Conservation (phyloP, 768 basidiomycete genomes). For the Clitopilus passeckerianus region DNA sequence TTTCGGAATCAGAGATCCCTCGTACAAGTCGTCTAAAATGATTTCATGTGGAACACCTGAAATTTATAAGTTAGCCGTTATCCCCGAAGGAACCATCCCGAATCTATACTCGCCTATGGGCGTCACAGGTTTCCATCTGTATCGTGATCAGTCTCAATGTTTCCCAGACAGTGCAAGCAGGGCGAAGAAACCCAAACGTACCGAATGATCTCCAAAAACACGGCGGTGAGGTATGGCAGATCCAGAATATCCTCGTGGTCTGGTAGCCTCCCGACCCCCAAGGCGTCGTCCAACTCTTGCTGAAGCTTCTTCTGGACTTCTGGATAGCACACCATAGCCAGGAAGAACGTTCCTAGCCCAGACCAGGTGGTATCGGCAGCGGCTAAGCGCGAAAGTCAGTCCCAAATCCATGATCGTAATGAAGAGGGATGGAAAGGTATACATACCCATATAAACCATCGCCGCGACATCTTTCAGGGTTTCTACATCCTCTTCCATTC, state of each 20-base stretch:
- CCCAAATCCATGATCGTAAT: background rate
- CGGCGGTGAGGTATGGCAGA: background rate
- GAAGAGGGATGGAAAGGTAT: background rate
- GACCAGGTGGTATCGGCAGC: background rate
- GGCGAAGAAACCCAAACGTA: background rate
- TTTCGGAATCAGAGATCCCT: constrained; percentile 5
- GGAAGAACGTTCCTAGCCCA: background rate
- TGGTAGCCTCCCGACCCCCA: background rate
- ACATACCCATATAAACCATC: background rate
- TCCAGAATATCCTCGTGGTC: background rate
- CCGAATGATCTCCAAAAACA: background rate
- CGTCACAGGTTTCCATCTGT: constrained; percentile 2
- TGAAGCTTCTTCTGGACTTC: background rate
- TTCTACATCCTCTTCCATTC: background rate
- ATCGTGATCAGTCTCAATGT: background rate
- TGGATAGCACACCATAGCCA: background rate
- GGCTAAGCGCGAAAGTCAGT: background rate
- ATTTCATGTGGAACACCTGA: background rate
- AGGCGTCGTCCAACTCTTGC: background rate
- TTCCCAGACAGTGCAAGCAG: no score
- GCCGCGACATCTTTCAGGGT: background rate
- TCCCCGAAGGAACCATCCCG: no score
- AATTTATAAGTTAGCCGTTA: no score
- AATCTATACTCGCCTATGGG: background rate
- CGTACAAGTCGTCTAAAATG: constrained; percentile 1